A percentile compares a stretch with the other conserved stretches of the same genome.
phyloP scores from a whole-genome alignment of 495 filamentous ascomycete genomes.

The Apodospora peruviana region DNA sequence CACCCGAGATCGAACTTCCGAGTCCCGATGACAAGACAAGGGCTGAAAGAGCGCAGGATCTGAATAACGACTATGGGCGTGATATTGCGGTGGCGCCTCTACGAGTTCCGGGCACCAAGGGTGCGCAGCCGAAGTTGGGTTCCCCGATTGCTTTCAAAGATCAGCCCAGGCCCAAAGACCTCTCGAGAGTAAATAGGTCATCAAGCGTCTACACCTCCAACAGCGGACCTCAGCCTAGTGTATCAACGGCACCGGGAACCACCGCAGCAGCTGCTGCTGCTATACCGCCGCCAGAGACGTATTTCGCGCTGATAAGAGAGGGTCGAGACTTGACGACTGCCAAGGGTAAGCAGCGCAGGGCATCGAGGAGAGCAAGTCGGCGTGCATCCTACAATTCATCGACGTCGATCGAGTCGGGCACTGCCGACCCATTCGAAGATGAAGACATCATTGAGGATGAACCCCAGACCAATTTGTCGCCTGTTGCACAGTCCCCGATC shows the following conservation, averaged over 20 bases:
- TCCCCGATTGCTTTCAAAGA: slow-evolving; percentile 25
- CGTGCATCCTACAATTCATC: slow-evolving; percentile 19
- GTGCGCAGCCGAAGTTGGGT: slow-evolving; percentile 10
- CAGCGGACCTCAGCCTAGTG: neutral
- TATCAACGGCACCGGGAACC: neutral
- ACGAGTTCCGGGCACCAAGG: slow-evolving; percentile 14
- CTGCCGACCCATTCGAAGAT: slow-evolving; percentile 14
- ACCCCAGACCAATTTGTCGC: slow-evolving; percentile 29
- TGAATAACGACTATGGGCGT: slow-evolving; percentile 17
- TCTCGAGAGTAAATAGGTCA: too few species aligned
- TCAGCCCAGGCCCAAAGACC: slow-evolving; percentile 6
- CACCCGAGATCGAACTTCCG: slow-evolving; percentile 25
- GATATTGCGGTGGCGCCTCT: slow-evolving; percentile 21
- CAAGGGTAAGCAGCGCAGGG: slow-evolving; percentile 9
- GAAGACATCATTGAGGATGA: slow-evolving; percentile 19
- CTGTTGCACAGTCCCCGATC: slow-evolving; percentile 38
- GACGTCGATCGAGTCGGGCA: slow-evolving; percentile 25
- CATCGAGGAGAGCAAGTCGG: slow-evolving; percentile 4
- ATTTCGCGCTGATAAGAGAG: slow-evolving; percentile 12
- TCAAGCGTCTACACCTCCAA: slow-evolving; percentile 11
- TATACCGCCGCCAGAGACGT: slow-evolving; percentile 3
- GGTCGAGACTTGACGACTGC: slow-evolving; percentile 9
- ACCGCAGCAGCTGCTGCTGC: neutral
- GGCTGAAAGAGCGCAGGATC: slow-evolving; percentile 30
- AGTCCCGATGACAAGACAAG: slow-evolving; percentile 35